Evolutionary conservation across 2,329 filamentous ascomycete species (phyloP), one percentile per base, ranked within the genome.

Genomic region (Talaromyces pinophilus): DNA sequence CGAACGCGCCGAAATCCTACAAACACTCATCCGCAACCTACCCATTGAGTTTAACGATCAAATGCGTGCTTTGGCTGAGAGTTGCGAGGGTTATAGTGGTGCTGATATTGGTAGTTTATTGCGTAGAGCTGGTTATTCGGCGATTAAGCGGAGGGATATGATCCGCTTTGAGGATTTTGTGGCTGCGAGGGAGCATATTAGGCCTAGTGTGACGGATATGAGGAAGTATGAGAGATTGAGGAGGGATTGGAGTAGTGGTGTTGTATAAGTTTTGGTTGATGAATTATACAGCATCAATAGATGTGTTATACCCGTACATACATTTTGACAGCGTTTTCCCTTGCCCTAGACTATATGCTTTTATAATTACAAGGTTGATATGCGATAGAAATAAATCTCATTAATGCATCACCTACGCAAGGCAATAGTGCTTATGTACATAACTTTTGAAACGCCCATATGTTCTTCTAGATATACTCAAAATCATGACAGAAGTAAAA

Each of bases 1-100:
- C 7, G 93, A 97, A 75, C 86, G 95, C 15, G 91, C 91, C 0
- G 92, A 96, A 65, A 99, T 99, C 68, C 82, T 99, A 25, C 85
- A 85, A 64, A 92, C 93, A 2, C 74, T 90, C 66, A 74, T 81
- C 35, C 82, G 82, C 64, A 83, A 82, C 22, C 82, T 85, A 38
- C 80, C 78, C 1, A 78, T 87, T 8, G 81, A 85, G 4, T 85
- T 84, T 63, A 76, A 82, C 11, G 81, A 85, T 0, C 80, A 82
- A 0, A 79, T 95, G 1, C 86, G 86, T 2, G 78, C 79, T 2
- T 83, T 97, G 4, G 94, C 92, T 0, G 82, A 86, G 38, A 88
- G 88, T 11, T 97, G 93, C 76, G 83, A 86, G 10, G 88, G 91
- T 28, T 98, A 94, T 77, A 94, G 90, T 63, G 88, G 88, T 70